Evolutionary conservation across 1,284 basidiomycete species (phyloP), one percentile per base, ranked within the genome.

Genomic region (Clitocybe nebularis): DNA sequence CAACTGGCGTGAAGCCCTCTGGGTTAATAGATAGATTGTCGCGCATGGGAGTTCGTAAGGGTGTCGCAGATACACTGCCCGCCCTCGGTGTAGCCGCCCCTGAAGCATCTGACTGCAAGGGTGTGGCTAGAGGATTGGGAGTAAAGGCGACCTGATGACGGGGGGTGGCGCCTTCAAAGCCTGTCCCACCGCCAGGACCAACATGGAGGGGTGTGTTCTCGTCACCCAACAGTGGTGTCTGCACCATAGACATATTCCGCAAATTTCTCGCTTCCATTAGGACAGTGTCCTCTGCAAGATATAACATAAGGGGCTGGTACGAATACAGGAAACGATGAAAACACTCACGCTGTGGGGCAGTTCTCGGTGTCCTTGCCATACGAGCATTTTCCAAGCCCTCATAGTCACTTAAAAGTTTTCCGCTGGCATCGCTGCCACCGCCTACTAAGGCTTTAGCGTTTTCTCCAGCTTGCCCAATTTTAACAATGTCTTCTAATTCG

Each of bases 401-500:
- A 59, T 99, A 99, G 44, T 96, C 93, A 49, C 90, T 92, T 33
- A 99, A 64, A 36, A 99, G 69, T 47, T 84, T 80, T 23, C 84
- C 88, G 41, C 88, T 96, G 1, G 93, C 90, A 49, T 90, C 89
- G 49, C 76, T 85, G 1, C 87, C 87, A 19, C 82, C 85, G 7
- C 75, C 66, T 5, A 98, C 93, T 52, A 98, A 63, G 4, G 84
- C 81, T 56, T 92, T 84, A 6, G 93, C 89, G 47, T 79, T 84
- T 67, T 97, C 91, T 4, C 93, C 88, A 0, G 89, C 89, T 60
- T 91, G 85, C 1, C 95, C 96, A 54, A 99, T 94, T 73, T 99
- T 99, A 56, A 97, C 95, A 55, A 99, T 98, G 55, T 98, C 93
- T 67, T 99, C 96, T 39, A 99, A 67, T 66, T 99, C 95, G 5